Evolutionary conservation across 2,329 filamentous ascomycete species (phyloP).

Genomic region (Cladosporium velox): DNA sequence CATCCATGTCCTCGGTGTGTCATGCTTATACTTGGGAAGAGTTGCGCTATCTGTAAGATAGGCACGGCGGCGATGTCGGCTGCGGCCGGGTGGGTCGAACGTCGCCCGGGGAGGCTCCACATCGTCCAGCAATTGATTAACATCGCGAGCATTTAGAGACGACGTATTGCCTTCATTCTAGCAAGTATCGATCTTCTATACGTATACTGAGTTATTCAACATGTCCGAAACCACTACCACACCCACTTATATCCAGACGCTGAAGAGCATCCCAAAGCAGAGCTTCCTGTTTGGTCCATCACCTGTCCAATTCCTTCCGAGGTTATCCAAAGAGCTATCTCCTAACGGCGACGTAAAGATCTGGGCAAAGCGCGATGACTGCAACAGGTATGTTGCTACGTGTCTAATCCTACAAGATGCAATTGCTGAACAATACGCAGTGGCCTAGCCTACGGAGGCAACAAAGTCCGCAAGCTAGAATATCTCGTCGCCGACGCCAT

Average conservation of each 20-base stretch:
- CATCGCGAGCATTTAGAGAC: neutral
- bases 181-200: neutral
- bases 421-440: slow-evolving; percentile 7
- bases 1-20: slow-evolving; percentile 20
- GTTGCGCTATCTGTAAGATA: slow-evolving; percentile 19
- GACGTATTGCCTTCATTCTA: neutral
- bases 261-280: slow-evolving; percentile 57
- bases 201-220: neutral
- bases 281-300: slow-evolving; percentile 67
- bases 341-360: slow-evolving; percentile 59
- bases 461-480: slow-evolving; percentile 44
- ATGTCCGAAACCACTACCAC: slow-evolving; percentile 11
- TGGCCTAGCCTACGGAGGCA: slow-evolving; percentile 41
- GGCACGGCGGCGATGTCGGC: slow-evolving; percentile 19
- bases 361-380: slow-evolving; percentile 72
- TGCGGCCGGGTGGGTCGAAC: neutral
- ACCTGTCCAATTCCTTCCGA: slow-evolving; percentile 66
- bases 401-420: neutral
- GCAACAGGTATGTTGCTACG: slow-evolving; percentile 34
- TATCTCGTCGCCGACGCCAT: slow-evolving; percentile 41
- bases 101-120: neutral
- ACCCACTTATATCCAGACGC: slow-evolving; percentile 28
- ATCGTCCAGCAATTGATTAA: neutral
- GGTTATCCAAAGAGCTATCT: slow-evolving; percentile 61
- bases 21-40: neutral